phyloP scores from a whole-genome alignment of 768 basidiomycete species.

The Pleurotus salmoneostramineus region DNA sequence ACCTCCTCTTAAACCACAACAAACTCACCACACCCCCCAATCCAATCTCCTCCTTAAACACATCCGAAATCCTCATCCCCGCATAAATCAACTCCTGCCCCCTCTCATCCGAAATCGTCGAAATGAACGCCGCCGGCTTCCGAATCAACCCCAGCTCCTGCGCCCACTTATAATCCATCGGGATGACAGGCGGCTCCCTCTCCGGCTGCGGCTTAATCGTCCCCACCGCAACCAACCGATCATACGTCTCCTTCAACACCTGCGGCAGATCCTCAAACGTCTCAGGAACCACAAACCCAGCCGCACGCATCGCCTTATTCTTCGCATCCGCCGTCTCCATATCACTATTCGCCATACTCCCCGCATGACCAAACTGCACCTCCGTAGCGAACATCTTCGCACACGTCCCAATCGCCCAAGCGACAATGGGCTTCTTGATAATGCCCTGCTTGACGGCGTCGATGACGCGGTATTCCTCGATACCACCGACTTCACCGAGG shows the following conservation, averaged over 20 bases:
- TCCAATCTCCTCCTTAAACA: slow-evolving; percentile 97
- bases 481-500: slow-evolving; percentile 97
- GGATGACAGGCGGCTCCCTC: slow-evolving; percentile 90
- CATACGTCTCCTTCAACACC: slow-evolving; percentile 82
- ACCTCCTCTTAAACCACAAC: slow-evolving; percentile 96
- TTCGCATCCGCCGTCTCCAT: slow-evolving; percentile 98
- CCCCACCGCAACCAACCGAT: slow-evolving; percentile 69
- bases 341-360: slow-evolving; percentile 96
- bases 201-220: slow-evolving; percentile 68
- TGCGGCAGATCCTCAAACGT: slow-evolving; percentile 95
- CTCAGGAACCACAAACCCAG: slow-evolving; percentile 94
- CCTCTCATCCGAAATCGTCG: slow-evolving; percentile 98
- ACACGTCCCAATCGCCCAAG: slow-evolving; percentile 99
- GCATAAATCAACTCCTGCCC: slow-evolving; percentile 98
- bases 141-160: slow-evolving; percentile 97
- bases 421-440: slow-evolving; percentile 98
- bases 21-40: slow-evolving; percentile 94
- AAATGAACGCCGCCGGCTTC: slow-evolving; percentile 98
- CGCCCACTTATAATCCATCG: slow-evolving; percentile 99
- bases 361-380: slow-evolving; percentile 99
- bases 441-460: slow-evolving; percentile 90
- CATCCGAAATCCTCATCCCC: slow-evolving; percentile 98
- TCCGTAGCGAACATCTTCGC: slow-evolving; percentile 99
- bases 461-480: slow-evolving; percentile 99
- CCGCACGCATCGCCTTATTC: slow-evolving; percentile 91